Conservation (phyloP, 345 rosid species). For the Anacardium occidentale region DNA sequence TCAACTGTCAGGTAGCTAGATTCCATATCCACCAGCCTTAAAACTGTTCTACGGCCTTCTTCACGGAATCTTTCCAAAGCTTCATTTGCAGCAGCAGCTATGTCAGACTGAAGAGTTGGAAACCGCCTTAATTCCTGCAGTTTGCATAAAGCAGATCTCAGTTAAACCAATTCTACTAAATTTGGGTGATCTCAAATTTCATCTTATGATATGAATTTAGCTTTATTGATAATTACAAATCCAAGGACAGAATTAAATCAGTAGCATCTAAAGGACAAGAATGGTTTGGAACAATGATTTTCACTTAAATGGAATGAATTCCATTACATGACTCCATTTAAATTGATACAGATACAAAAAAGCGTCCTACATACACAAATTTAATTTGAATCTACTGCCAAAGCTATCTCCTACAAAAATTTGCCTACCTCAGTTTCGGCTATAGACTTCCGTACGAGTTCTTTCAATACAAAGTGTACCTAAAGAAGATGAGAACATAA, state of each 20-base stretch:
- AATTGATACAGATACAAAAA: not conserved
- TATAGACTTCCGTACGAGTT: slow-evolving; percentile 93
- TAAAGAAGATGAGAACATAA: slow-evolving; percentile 25
- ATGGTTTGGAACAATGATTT: too few species aligned
- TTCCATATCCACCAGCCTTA: slow-evolving; percentile 93
- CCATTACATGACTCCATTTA: not conserved
- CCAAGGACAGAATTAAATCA: not conserved
- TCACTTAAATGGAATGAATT: not conserved
- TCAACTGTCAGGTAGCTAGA: slow-evolving; percentile 96
- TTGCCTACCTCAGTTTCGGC: slow-evolving; percentile 80
- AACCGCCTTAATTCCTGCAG: slow-evolving; percentile 90
- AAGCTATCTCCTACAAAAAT: slow-evolving; percentile 16
- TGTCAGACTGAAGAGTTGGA: slow-evolving; percentile 79
- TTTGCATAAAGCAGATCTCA: slow-evolving; percentile 14
- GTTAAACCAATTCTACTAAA: slow-evolving; percentile 2
- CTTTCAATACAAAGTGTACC: slow-evolving; percentile 96
- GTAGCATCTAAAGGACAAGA: not conserved
- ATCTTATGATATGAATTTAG: not conserved
- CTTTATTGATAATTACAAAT: not conserved
- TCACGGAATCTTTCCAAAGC: slow-evolving; percentile 92
- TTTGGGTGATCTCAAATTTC: not conserved
- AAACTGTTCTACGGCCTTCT: slow-evolving; percentile 84
- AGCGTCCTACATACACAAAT: not conserved
- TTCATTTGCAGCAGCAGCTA: slow-evolving; percentile 94
- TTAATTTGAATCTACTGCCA: not conserved